A percentile compares a stretch with the other conserved stretches of the same genome.
Conservation (phyloP, 148 eudicot genomes). For the Amaranthus palmeri region DNA sequence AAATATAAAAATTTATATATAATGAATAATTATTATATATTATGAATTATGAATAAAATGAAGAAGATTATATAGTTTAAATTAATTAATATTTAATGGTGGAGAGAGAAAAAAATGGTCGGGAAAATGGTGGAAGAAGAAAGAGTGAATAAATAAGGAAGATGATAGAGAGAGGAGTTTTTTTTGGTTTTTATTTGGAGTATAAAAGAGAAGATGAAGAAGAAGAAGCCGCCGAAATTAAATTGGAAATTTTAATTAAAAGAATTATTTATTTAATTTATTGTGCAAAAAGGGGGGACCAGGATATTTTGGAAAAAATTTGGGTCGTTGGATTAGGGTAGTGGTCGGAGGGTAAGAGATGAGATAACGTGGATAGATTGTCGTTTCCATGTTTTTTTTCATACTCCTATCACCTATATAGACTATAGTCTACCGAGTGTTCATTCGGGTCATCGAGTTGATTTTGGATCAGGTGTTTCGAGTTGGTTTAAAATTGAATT, state of each 20-base stretch:
- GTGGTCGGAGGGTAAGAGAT: slow-evolving; percentile 29
- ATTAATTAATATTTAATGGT: no score
- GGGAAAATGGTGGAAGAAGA: slow-evolving; percentile 21
- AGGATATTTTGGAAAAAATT: slow-evolving; percentile 1
- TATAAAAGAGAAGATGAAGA: background rate
- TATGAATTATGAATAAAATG: background rate
- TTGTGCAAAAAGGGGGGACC: slow-evolving; percentile 19
- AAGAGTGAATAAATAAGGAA: background rate
- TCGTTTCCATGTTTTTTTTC: slow-evolving; percentile 30
- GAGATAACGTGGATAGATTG: slow-evolving; percentile 35
- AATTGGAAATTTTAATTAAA: background rate
- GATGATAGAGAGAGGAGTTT: background rate
- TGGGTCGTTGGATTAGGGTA: slow-evolving; percentile 29
- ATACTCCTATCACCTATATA: no score
- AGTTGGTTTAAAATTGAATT: no score
- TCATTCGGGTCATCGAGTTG: no score
- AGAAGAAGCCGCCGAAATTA: slow-evolving; percentile 30
- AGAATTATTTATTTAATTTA: background rate
- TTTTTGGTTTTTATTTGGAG: background rate
- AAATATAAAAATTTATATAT: no score
- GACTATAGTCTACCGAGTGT: no score
- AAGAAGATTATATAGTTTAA: background rate
- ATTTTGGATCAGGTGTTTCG: no score
- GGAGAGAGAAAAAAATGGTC: slow-evolving; percentile 12
- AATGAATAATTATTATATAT: background rate